Base-by-base conservation (phyloP, 495 filamentous ascomycete species). In the Podospora pseudocomata region DNA sequence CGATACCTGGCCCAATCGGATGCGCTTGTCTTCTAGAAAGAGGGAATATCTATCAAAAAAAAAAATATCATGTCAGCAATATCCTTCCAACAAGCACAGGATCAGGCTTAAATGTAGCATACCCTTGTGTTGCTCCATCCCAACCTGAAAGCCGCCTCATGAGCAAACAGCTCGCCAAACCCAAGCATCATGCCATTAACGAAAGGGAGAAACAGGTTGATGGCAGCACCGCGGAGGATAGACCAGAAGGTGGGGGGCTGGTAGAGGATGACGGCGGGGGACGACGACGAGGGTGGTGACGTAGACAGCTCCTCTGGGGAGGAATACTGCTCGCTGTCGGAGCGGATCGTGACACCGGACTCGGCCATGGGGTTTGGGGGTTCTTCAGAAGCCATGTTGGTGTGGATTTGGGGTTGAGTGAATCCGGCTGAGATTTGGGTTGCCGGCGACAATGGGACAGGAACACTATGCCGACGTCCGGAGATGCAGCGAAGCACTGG, bases 171-270 rank as follows among this genome's bases (percentile, higher is more conserved):
- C 80, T 99, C 95, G 26, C 95, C 95, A 74, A 99, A 97, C 5
- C 95, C 95, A 65, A 99, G 81, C 95, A 99, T 99, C 80, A 99
- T 84, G 23, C 95, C 95, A 79, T 99, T 99, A 72, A 99, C 87
- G 70, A 99, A 99, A 0, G 95, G 95, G 3, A 99, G 82, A 0
- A 99, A 68, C 7, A 99, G 82, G 77, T 99, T 99, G 80, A 99
- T 98, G 4, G 93, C 93, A 6, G 93, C 92, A 7, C 95, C 92
- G 44, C 94, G 88, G 62, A 97, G 63, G 54, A 99, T 75, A 32
- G 91, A 86, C 91, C 91, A 94, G 39, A 94, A 64, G 0, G 92
- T 95, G 0, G 96, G 94, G 18, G 93, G 92, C 39, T 88, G 86
- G 84, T 98, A 99, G 39, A 98, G 84, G 32, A 98, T 89, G 70